Base-by-base conservation (phyloP, 441 rosid genomes). In the Erodium chrysanthum region DNA sequence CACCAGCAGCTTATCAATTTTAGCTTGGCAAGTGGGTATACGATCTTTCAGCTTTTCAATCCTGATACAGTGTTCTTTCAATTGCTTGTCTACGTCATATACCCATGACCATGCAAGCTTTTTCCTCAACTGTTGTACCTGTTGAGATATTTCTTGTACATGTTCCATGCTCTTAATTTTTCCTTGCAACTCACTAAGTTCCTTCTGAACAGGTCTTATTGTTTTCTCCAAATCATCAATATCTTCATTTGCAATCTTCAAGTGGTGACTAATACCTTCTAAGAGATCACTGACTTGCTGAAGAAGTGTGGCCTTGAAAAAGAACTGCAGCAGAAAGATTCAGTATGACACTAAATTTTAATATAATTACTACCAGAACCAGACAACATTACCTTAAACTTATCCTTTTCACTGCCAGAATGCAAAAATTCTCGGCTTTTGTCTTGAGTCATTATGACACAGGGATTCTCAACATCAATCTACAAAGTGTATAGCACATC, bases 381-480 rank as follows among this genome's bases (percentile, higher is more conserved):
- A 50, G 42, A 66, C 22, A 23, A 68, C 69, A 74, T 71, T 75
- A 91, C 99, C 96, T 84, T 91, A 77, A 94, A 94, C 74, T 89
- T 91, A 68, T 94, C 99, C 75, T 81, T 91, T 78, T 86, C 93
- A 76, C 90, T 89, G 50, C 99, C 99, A 65, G 97, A 94, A 83
- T 94, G 97, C 68, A 94, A 72, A 67, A 91, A 94, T 72, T 94
- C 99, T 76, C 99, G 87, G 84, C 99, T 94, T 81, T 87, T 91
- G 81, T 94, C 99, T 83, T 94, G 99, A 76, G 90, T 89, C 99
- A 94, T 94, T 66, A 94, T 73, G 15, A 94, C 97, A 67, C 99
- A 94, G 2, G 99, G 99, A 78, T 94, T 94, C 80, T 94, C 97
- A 64, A 94, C 96, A 79, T 94, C 97, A 83, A 94, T 94, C 97